Evolutionary conservation across 2,329 filamentous ascomycete genomes (phyloP), one percentile per base, ranked within the genome.

Genomic region (Phoma sp.): DNA sequence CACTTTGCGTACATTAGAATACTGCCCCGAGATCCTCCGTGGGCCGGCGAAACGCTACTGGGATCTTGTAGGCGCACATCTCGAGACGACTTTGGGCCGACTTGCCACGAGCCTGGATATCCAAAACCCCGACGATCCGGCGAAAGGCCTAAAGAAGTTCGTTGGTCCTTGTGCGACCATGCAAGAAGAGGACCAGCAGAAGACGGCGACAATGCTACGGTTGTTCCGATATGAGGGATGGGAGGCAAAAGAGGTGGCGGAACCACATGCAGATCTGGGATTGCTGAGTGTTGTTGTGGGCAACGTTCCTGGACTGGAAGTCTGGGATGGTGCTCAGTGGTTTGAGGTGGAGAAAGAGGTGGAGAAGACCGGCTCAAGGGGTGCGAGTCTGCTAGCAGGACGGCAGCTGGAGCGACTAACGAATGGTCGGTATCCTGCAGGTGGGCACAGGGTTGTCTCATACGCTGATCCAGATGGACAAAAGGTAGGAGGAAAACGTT

Each of bases 191-290:
- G 65, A 73, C 17, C 53, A 48, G 2, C 51, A 62, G 0, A 73
- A 69, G 45, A 74, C 70, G 3, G 68, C 70, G 17, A 74, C 71
- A 1, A 76, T 76, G 74, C 33, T 76, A 17, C 53, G 74, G 2
- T 51, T 76, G 1, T 76, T 76, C 39, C 48, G 73, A 33, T 76
- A 76, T 37, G 73, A 76, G 25, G 68, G 67, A 1, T 70, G 68
- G 67, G 67, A 71, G 5, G 57, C 55, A 1, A 76, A 75, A 36
- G 60, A 72, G 6, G 73, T 76, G 9, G 73, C 74, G 4, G 74
- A 76, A 45, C 63, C 73, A 7, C 74, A 76, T 53, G 63, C 66
- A 1, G 74, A 76, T 62, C 51, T 76, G 4, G 74, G 74, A 0
- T 43, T 76, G 2, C 43, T 76, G 17, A 70, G 64, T 25, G 60